Conservation (phyloP, 306 rosid genomes). For the Inga laurina region DNA sequence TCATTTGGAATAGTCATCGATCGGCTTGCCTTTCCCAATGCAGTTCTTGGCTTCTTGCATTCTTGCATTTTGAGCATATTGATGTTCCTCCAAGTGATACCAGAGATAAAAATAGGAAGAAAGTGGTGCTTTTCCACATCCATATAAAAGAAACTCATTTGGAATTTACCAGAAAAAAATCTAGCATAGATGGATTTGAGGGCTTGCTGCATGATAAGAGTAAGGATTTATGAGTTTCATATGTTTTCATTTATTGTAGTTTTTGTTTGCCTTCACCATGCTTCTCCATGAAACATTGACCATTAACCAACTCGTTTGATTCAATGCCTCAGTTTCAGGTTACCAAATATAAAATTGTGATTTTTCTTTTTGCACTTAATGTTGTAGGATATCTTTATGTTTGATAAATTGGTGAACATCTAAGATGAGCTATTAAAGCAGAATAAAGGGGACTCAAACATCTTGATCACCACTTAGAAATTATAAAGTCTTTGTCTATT, state of each 20-base stretch:
- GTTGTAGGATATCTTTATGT: background rate
- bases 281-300: constrained; percentile 17
- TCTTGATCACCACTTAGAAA: background rate
- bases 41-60: constrained; percentile 21
- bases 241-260: constrained; percentile 19
- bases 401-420: constrained; percentile 9
- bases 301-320: constrained; percentile 4
- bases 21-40: constrained; percentile 33
- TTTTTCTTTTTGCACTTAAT: constrained; percentile 16
- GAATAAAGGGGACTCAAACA: background rate
- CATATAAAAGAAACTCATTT: constrained; percentile 25
- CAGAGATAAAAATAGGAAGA: constrained; percentile 15
- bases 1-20: constrained; percentile 36
- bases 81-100: background rate
- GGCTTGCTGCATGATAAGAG: constrained; percentile 26
- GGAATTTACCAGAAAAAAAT: constrained; percentile 25
- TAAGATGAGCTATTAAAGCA: constrained; percentile 15
- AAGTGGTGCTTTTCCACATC: constrained; percentile 22
- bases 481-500: constrained; percentile 4
- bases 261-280: constrained; percentile 14
- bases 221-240: constrained; percentile 25
- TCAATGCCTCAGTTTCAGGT: background rate
- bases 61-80: constrained; percentile 9
- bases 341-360: background rate
- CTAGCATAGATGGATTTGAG: background rate